phyloP scores from a whole-genome alignment of 148 eudicot genomes.

The Vaccinium corymbosum region DNA sequence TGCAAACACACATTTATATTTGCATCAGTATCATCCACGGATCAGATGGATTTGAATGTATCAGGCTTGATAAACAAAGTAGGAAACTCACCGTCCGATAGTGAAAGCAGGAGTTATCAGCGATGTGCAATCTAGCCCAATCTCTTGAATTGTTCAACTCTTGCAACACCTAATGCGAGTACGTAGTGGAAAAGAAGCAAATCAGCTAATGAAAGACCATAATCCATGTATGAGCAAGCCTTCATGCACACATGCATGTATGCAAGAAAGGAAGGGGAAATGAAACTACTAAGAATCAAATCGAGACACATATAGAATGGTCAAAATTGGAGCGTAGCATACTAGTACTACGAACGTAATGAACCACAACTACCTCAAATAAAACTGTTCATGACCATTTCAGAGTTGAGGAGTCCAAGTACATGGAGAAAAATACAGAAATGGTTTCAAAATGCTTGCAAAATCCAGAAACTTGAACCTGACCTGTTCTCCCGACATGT shows the following conservation, averaged over 20 bases:
- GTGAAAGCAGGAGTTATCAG: constrained; percentile 89
- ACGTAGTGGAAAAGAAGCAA: constrained; percentile 14
- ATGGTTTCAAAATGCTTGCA: not conserved
- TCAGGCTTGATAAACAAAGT: not conserved
- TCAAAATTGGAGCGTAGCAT: not conserved
- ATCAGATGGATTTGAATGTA: not conserved
- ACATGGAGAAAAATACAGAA: not conserved
- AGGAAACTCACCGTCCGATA: constrained; percentile 60
- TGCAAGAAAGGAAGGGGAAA: not conserved
- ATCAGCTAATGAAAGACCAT: not conserved
- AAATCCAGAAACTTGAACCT: constrained; percentile 18
- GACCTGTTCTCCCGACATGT: constrained; percentile 68
- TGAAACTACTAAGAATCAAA: not conserved
- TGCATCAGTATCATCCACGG: not conserved
- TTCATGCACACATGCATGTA: not conserved
- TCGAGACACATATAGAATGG: not conserved
- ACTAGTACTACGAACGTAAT: not conserved
- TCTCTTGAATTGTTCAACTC: constrained; percentile 55
- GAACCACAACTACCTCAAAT: not conserved
- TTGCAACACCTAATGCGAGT: constrained; percentile 40
- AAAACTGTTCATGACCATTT: not conserved
- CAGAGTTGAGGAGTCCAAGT: not conserved
- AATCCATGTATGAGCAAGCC: not conserved
- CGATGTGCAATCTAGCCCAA: constrained; percentile 77
- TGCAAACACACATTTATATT: not conserved